Evolutionary conservation across 2,329 filamentous ascomycete genomes (phyloP).

Genomic region (Tolypocladium capitatum): DNA sequence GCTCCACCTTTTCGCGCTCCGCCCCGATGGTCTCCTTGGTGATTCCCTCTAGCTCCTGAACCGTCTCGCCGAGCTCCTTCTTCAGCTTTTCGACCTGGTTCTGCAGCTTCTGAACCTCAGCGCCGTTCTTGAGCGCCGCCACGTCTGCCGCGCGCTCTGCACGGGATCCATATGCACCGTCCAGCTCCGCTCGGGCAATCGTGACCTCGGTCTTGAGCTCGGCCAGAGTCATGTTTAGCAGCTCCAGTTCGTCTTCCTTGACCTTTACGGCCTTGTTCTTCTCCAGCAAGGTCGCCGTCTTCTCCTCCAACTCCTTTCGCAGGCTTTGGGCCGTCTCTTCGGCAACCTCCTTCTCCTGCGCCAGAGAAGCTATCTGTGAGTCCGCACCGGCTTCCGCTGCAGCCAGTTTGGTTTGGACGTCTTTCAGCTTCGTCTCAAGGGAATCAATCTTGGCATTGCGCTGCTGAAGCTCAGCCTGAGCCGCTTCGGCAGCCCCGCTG

Average conservation of each 20-base stretch:
- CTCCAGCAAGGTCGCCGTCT: slow-evolving; percentile 6
- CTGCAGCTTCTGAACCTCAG: slow-evolving; percentile 31
- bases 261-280: slow-evolving; percentile 31
- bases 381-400: slow-evolving; percentile 22
- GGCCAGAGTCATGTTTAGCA: slow-evolving; percentile 36
- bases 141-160: slow-evolving; percentile 45
- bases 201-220: slow-evolving; percentile 50
- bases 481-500: slow-evolving; percentile 10
- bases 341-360: slow-evolving; percentile 12
- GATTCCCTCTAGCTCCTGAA: slow-evolving; percentile 39
- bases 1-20: slow-evolving; percentile 34
- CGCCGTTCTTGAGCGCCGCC: slow-evolving; percentile 36
- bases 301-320: slow-evolving; percentile 11
- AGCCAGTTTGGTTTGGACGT: slow-evolving; percentile 8
- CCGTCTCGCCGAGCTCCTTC: slow-evolving; percentile 34
- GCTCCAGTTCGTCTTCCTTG: slow-evolving; percentile 37
- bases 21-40: slow-evolving; percentile 37
- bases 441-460: slow-evolving; percentile 25
- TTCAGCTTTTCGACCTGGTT: slow-evolving; percentile 36
- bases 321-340: slow-evolving; percentile 15
- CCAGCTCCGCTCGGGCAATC: slow-evolving; percentile 47
- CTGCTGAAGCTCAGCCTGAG: slow-evolving; percentile 16
- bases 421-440: slow-evolving; percentile 18
- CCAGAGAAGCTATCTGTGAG: slow-evolving; percentile 17
- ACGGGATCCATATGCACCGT: slow-evolving; percentile 46